Evolutionary conservation across 805 yeast genomes (phyloP).

Genomic region (Ogataea pini): DNA sequence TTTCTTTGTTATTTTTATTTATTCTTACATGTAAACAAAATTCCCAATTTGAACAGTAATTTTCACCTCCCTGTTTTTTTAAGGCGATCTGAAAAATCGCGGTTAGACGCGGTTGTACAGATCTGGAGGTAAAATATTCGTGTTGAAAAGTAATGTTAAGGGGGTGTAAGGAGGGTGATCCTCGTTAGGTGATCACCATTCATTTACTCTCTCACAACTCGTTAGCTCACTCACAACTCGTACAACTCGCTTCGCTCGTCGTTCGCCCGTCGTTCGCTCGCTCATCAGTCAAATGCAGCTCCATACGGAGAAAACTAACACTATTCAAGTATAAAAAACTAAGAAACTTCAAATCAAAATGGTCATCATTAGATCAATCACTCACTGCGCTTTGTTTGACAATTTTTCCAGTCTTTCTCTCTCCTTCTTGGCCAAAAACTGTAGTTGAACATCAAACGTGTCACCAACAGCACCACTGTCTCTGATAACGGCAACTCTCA

Average conservation of each 20-base stretch:
- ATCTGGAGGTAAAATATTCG: background rate
- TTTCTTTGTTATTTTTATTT: slow-evolving; percentile 7
- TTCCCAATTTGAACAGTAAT: background rate
- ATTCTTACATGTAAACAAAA: background rate
- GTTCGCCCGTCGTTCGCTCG: too few relatives aligned
- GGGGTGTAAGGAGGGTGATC: too few relatives aligned
- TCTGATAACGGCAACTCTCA: slow-evolving; percentile 79
- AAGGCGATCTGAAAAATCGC: slow-evolving; percentile 5
- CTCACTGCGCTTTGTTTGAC: slow-evolving; percentile 10
- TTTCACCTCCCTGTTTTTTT: too few relatives aligned
- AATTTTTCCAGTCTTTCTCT: slow-evolving; percentile 8
- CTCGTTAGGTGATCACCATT: too few relatives aligned
- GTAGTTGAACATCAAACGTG: slow-evolving; percentile 51
- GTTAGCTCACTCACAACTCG: too few relatives aligned
- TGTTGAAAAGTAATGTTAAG: too few relatives aligned
- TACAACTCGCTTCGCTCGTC: too few relatives aligned
- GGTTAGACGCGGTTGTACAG: background rate
- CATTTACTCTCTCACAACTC: too few relatives aligned
- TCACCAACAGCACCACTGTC: slow-evolving; percentile 61
- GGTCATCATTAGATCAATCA: slow-evolving; percentile 9
- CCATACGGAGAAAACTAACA: too few relatives aligned
- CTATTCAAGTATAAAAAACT: slow-evolving; percentile 2
- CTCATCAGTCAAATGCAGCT: too few relatives aligned
- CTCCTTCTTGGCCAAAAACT: slow-evolving; percentile 28
- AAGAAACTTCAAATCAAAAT: slow-evolving; percentile 4